These are phyloP conservation scores for Hypoxylon rubiginosum DNA, from an alignment of 2,329 filamentous ascomycete genomes.

Conservation along the genomic window DNA sequence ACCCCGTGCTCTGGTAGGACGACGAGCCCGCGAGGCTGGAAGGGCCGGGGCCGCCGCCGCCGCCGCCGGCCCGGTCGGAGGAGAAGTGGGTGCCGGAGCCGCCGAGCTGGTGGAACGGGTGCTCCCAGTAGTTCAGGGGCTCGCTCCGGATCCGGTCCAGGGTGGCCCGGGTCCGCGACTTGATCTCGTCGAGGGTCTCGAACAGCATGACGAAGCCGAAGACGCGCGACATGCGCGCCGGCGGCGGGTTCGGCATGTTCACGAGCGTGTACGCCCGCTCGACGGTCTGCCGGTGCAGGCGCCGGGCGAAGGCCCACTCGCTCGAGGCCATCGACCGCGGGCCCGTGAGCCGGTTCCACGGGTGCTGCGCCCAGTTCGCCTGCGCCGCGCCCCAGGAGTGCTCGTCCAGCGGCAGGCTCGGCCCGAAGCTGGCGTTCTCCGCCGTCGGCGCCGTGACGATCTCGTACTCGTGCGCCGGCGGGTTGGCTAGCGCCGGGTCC, in stretches of 20 bases:
- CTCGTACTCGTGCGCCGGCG: constrained; percentile 56
- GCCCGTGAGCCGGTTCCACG: constrained; percentile 56
- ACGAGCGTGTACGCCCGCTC: constrained; percentile 75
- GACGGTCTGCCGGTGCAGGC: constrained; percentile 74
- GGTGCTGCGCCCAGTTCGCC: constrained; percentile 49
- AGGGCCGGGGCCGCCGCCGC: too few species aligned
- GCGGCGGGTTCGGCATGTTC: constrained; percentile 62
- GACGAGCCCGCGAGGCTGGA: constrained; percentile 41
- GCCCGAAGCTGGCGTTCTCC: constrained; percentile 68
- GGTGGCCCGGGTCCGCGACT: constrained; percentile 55
- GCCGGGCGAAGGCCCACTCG: constrained; percentile 77
- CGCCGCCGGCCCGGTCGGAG: constrained; percentile 51
- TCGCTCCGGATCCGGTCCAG: constrained; percentile 54
- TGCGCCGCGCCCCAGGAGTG: constrained; percentile 44
- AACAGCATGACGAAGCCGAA: constrained; percentile 80
- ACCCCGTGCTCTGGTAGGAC: constrained; percentile 48
- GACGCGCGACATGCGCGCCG: constrained; percentile 64
- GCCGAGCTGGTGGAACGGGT: constrained; percentile 75
- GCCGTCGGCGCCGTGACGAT: constrained; percentile 65
- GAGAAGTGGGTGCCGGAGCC: constrained; percentile 76
- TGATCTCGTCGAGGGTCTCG: constrained; percentile 64
- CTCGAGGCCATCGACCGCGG: constrained; percentile 71
- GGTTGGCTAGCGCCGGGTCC: constrained; percentile 18
- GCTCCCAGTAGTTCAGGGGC: constrained; percentile 69
- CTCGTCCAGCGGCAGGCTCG: constrained; percentile 51